Evolutionary conservation across 1,284 basidiomycete genomes (phyloP), one percentile per base, ranked within the genome.

Genomic region (Apiotrichum laibachii): DNA sequence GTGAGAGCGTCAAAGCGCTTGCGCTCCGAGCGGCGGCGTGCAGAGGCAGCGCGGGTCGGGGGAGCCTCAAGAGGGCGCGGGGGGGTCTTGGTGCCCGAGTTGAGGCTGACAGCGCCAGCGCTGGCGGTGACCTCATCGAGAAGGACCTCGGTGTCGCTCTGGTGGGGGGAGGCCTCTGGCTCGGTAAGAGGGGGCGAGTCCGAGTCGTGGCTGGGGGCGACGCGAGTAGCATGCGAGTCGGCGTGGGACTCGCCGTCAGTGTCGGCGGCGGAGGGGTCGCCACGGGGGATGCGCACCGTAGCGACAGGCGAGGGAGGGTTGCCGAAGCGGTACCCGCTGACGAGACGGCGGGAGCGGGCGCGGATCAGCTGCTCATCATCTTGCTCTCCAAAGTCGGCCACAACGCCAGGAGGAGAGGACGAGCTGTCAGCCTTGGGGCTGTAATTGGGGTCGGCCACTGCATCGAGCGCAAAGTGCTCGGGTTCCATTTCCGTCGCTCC

Each of bases 301-400:
- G 49, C 35, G 40, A 63, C 44, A 0, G 69, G 62, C 9, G 63
- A 67, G 21, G 68, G 69, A 1, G 76, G 76, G 50, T 74, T 71
- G 12, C 76, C 77, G 53, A 78, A 75, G 7, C 73, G 56, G 57
- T 78, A 78, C 4, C 77, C 77, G 4, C 71, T 73, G 2, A 77
- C 62, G 4, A 78, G 62, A 2, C 72, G 67, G 42, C 71, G 66
- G 0, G 70, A 72, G 12, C 76, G 69, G 5, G 72, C 66, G 1
- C 65, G 65, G 2, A 66, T 69, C 8, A 72, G 52, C 15, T 68
- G 60, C 11, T 71, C 72, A 60, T 77, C 74, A 13, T 61, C 63
- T 19, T 54, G 49, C 15, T 42, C 40, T 4, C 39, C 50, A 19
- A 42, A 26, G 46, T 40, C 33, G 16, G 19, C 21, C 31, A n/a